Evolutionary conservation across 192 early-diverging fungal species (phyloP).

Genomic region (Rhizoclosmatium sp.): DNA sequence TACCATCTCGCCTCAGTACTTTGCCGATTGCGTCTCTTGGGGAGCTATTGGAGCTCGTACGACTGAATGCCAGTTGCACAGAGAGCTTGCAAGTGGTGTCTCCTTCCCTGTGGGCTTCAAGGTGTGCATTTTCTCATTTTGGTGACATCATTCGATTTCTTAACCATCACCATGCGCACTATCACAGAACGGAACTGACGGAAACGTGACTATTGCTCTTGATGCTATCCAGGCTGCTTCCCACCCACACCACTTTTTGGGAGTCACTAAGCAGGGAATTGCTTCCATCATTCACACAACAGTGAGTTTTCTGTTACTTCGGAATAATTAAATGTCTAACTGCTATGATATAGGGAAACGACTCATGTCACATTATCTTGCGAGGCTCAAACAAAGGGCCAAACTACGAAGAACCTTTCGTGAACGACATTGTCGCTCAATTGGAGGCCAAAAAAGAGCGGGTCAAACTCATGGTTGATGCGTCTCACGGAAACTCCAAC

Average conservation of each 20-base stretch:
- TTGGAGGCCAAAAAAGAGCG: conserved; percentile 66
- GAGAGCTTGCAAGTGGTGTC: conserved; percentile 92
- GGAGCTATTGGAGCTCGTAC: conserved; percentile 97
- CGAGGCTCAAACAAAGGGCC: conserved; percentile 87
- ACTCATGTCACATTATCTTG: conserved; percentile 91
- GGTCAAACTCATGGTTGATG: conserved; percentile 89
- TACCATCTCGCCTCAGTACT: conserved; percentile 95
- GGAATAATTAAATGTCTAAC: conserved; percentile 38
- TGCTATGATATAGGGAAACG: conserved; percentile 91
- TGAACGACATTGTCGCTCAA: conserved; percentile 64
- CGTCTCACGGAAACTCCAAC: conserved; percentile 92
- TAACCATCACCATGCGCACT: too few relatives aligned
- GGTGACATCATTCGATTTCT: neutral
- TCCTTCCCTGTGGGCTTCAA: conserved; percentile 99
- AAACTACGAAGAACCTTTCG: conserved; percentile 84
- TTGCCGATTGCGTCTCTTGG: conserved; percentile 93
- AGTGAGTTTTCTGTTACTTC: conserved; percentile 53
- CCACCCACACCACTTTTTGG: conserved; percentile 88
- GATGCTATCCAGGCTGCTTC: conserved; percentile 93
- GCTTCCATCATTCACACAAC: conserved; percentile 87
- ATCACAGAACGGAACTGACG: conserved; percentile 79
- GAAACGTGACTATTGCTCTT: conserved; percentile 85
- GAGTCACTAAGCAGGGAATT: conserved; percentile 94
- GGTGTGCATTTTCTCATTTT: conserved; percentile 20
- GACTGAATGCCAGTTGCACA: conserved; percentile 94